Base-by-base conservation (phyloP, 768 basidiomycete genomes). In the Naematelia aurantialba region DNA sequence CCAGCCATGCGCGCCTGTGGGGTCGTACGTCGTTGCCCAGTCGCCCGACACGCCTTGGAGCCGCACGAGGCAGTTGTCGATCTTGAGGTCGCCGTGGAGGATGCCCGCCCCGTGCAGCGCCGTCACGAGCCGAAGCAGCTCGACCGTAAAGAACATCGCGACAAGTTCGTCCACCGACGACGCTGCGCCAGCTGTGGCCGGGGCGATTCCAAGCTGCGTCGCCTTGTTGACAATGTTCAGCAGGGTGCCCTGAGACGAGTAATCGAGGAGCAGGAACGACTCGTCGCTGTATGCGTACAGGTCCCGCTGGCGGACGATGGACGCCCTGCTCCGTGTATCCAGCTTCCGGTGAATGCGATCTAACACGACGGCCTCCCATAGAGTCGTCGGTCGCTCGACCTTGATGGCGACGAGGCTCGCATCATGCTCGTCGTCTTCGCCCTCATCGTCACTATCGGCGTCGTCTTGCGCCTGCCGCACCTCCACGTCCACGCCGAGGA, bases 81-180 rank as follows among this genome's bases (percentile, higher is more conserved):
- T 96, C 81, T 99, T 99, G 63, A 99, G 83, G 79, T 99, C 96
- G 29, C 96, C 94, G 70, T 99, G 96, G 66, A 99, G 89, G 79
- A 98, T 89, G 11, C 91, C 89, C 0, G 82, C 79, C 14, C 72
- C 57, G 75, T 98, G 96, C 74, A 97, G 83, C 17, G 82, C 85
- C 71, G 93, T 91, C 45, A 97, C 78, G 10, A 89, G 78, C 25
- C 86, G 86, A 39, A 97, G 78, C 4, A 98, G 83, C 76, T 98
- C 96, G 69, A 94, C 82, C 24, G 88, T 82, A 82, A 98, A 99
- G 82, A 98, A 99, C 74, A 94, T 83, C 45, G 91, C 91, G 54
- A 98, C 82, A 3, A 94, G 82, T 74, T 99, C 96, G 69, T 98
- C 94, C 53, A 99, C 79, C 11, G 78, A 79, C 4, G 68, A 53